Evolutionary conservation across 257 asterid genomes (phyloP).

Genomic region (Fraxinus cuspidata): DNA sequence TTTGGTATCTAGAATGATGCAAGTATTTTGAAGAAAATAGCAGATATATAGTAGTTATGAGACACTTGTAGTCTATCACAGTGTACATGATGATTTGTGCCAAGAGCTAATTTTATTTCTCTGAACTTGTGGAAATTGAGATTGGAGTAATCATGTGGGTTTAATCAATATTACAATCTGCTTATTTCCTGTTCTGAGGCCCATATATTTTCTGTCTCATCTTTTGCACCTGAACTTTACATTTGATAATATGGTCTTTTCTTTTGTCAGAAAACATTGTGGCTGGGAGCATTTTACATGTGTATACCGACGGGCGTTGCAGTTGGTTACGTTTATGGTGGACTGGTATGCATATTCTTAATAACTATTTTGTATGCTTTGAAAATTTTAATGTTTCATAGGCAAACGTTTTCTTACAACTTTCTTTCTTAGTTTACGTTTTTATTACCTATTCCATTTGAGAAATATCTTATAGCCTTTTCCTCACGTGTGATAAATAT

Average conservation of each 20-base stretch:
- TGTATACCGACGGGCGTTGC: slow-evolving; percentile 94
- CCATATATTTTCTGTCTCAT: slow-evolving; percentile 15
- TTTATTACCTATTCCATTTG: background rate
- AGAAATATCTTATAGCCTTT: background rate
- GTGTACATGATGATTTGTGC: background rate
- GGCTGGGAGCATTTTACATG: slow-evolving; percentile 98
- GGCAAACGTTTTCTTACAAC: slow-evolving; percentile 9
- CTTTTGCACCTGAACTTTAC: slow-evolving; percentile 7
- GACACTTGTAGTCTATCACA: background rate
- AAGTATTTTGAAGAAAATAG: background rate
- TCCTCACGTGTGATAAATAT: background rate
- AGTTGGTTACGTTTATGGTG: slow-evolving; percentile 93
- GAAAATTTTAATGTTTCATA: background rate
- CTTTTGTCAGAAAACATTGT: slow-evolving; percentile 72
- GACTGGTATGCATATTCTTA: slow-evolving; percentile 63
- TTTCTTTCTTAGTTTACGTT: slow-evolving; percentile 15
- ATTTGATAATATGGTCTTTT: slow-evolving; percentile 15
- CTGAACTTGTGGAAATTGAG: background rate
- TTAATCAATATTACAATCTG: background rate
- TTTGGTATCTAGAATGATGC: background rate
- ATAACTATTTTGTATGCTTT: slow-evolving; percentile 2
- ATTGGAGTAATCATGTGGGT: background rate
- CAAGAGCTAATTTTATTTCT: background rate
- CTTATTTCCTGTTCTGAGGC: slow-evolving; percentile 8
- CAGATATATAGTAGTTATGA: background rate